Percentiles rank a stretch among this genome's conserved stretches.
These are phyloP conservation scores for Lenzites betulinus DNA, from an alignment of 768 basidiomycete genomes.

Conservation along the genomic window DNA sequence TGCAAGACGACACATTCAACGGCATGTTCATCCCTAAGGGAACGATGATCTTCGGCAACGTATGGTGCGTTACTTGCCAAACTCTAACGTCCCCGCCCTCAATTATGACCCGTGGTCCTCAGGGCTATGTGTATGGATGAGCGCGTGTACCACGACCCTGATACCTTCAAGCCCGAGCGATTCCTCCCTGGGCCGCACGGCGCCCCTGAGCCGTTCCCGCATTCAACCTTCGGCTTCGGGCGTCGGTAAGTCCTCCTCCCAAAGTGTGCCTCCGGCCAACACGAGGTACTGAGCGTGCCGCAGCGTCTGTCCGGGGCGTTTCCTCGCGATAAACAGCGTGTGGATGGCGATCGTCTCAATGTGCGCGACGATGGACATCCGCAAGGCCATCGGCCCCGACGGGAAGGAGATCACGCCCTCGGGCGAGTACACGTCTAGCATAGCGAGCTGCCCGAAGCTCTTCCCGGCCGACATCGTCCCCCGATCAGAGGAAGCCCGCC, in stretches of 20 bases:
- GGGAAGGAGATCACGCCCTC: conserved; percentile 42
- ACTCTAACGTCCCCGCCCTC: neutral
- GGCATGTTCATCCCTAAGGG: conserved; percentile 29
- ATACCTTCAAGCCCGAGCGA: conserved; percentile 51
- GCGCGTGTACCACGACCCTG: conserved; percentile 44
- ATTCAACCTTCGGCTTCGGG: conserved; percentile 16
- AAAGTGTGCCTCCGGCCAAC: too few species aligned
- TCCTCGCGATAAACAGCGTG: conserved; percentile 49
- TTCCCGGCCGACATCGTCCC: conserved; percentile 14
- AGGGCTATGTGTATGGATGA: conserved; percentile 32
- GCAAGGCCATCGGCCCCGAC: conserved; percentile 41
- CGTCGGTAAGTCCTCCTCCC: conserved; percentile 14
- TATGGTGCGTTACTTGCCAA: conserved; percentile 17
- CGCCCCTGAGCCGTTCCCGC: conserved; percentile 17
- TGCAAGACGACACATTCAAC: conserved; percentile 29
- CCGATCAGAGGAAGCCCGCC: conserved; percentile 13
- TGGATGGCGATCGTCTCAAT: conserved; percentile 49
- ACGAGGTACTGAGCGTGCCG: too few species aligned
- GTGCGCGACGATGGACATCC: conserved; percentile 47
- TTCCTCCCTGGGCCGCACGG: conserved; percentile 32
- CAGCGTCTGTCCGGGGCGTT: conserved; percentile 55
- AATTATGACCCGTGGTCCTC: neutral
- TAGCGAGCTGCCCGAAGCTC: conserved; percentile 42
- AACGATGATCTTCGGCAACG: conserved; percentile 28
- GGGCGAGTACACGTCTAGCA: conserved; percentile 43